Evolutionary conservation across 176 grass and related monocot genomes (phyloP), one percentile per base, ranked within the genome.

Genomic region (Oryza australiensis): DNA sequence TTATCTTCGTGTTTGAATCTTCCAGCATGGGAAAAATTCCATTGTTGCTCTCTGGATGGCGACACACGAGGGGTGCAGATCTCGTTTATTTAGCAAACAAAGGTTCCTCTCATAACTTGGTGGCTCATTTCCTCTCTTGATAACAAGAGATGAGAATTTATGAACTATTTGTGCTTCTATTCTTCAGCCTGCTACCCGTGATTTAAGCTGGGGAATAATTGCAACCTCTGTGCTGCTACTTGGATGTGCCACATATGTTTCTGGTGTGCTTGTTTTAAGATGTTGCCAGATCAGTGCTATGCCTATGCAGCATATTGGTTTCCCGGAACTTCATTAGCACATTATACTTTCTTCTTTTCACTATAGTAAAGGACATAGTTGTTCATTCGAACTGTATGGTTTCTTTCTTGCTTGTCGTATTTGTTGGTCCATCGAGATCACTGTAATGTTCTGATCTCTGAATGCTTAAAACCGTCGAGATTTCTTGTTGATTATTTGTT

Each of bases 141-240:
- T 40, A 45, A 28, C 70, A 20, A 73, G 59, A 74, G 68, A 75
- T 68, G 69, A 40, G 48, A 88, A 80, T 80, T 80, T 68, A 53
- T 84, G 13, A 59, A 83, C 80, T 75, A 51, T 80, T 64, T 78
- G 35, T 70, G 37, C 51, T 79, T 20, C 1, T 79, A 64, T 79
- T 88, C 68, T 33, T 62, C 62, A 75, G 81, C 75, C 28, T 82
- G 78, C 15, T 70, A 51, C 26, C 70, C 8, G 14, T 27, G 84
- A 83, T 70, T 80, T 62, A 42, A 26, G 80, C 69, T 79, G 74
- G 74, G 68, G 84, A 83, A 86, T 83, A 86, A 90, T 83, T 86
- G 62, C 29, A 53, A 62, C 46, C 26, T 70, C 59, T 78, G 23
- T 80, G 45, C 48, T 66, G 34, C 15, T 77, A 57, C 77, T 45